Base-by-base conservation (phyloP, 2,329 filamentous ascomycete genomes). In the Parascedosporium putredinis region DNA sequence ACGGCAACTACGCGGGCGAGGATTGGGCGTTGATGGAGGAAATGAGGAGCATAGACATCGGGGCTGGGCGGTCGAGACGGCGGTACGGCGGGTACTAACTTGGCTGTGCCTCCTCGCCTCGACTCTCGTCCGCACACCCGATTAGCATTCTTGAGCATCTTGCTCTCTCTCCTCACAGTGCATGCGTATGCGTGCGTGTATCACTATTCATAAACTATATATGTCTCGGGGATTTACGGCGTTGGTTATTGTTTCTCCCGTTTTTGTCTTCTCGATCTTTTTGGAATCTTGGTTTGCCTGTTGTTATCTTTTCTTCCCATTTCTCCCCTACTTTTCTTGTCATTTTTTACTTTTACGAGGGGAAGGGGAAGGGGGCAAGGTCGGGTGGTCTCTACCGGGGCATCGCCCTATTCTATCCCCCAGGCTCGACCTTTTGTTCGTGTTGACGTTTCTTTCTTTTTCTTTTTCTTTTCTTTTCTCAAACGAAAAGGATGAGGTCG, bases 11-110 rank as follows among this genome's bases (percentile, higher is more conserved):
- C 29, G 67, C 63, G 47, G 66, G 14, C 23, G 73, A 74, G 51
- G 70, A 78, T 54, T 72, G 73, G 64, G 78, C 83, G 18, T 66
- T 90, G 48, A 76, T 84, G 64, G 73, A 87, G 54, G 86, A 90
- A 66, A 76, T 90, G 72, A 80, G 75, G 57, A 71, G 72, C 45
- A 84, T 84, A 53, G 79, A 84, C 57, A 75, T 84, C 55, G 81
- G 81, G n/a, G 69, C 69, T 22, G 80, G 79, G 3, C 68, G 79
- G 52, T 74, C 76, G 23, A 68, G 76, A 57, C 67, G 77, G 42
- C 72, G 38, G 18, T 42, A 75, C 48, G 67, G 68, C 27, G 68
- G 67, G 22, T 70, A 69, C 53, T 71, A 51, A 65, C 40, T n/a
- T n/a, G n/a, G n/a, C n/a, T n/a, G n/a, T n/a, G n/a, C n/a, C n/a